Base-by-base conservation (phyloP, 768 basidiomycete genomes). In the Boletales sp. region DNA sequence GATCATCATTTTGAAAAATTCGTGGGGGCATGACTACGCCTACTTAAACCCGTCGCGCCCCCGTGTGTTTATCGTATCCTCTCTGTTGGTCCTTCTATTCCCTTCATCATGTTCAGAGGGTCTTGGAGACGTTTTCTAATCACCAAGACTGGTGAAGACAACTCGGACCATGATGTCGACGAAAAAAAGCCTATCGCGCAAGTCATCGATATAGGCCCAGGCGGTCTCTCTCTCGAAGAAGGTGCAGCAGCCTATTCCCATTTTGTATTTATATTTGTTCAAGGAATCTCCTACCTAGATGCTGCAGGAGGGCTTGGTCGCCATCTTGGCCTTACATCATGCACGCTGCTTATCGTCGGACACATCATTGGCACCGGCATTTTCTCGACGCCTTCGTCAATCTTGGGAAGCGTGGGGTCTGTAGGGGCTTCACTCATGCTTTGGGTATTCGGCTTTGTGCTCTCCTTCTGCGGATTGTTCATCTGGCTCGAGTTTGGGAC, bases 401-500 rank as follows among this genome's bases (percentile, higher is more conserved):
- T 84, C 57, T 71, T 84, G 30, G 69, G 64, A 0, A 76, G 79
- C 0, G 82, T 83, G 0, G 77, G 76, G 12, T 81, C 80, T 5
- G 67, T 83, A 15, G 82, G 81, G 18, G 81, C 82, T 1, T 81
- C 80, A 0, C 66, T 83, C 42, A 75, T 83, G 74, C 75, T 82
- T 14, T 84, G 81, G 82, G 76, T 83, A 1, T 75, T 83, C 19
- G 82, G 82, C 5, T 81, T 82, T 56, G 56, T 75, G 2, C 71
- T 83, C 3, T 82, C 81, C 0, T 78, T 77, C 51, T 83, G 78
- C 46, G 81, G 81, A 0, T 63, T 82, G 11, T 82, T 83, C 59
- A 75, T 83, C 48, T 82, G 80, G 80, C 74, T 83, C 18, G 81
- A 84, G 52, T 77, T 77, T 41, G 83, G 82, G 5, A 79, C 80